phyloP scores from a whole-genome alignment of 768 basidiomycete genomes.

The Mycena metata region DNA sequence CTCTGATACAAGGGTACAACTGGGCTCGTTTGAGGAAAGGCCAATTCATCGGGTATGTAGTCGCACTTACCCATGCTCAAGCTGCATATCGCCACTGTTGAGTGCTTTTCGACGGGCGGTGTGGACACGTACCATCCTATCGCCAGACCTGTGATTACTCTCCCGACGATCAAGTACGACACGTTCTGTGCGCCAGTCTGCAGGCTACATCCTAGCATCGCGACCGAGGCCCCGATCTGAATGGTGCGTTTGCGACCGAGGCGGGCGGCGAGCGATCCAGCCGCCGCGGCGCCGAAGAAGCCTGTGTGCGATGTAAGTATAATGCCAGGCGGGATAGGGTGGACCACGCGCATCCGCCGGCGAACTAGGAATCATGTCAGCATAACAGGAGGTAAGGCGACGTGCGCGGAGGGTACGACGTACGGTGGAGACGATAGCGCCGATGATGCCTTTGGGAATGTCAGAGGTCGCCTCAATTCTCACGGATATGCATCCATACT shows the following conservation, averaged over 20 bases:
- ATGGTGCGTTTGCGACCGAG: constrained; percentile 66
- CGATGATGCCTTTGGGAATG: constrained; percentile 48
- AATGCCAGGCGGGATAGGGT: not conserved
- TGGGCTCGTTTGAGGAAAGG: constrained; percentile 48
- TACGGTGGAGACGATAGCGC: constrained; percentile 69
- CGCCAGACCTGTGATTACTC: constrained; percentile 61
- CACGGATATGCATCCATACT: constrained; percentile 25
- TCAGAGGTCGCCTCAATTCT: not conserved
- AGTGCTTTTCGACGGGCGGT: not conserved
- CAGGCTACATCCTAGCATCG: constrained; percentile 63
- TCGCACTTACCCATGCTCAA: constrained; percentile 30
- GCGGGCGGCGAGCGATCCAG: constrained; percentile 58
- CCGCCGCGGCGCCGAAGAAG: constrained; percentile 61
- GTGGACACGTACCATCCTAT: constrained; percentile 50
- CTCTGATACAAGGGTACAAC: constrained; percentile 68
- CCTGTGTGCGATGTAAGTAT: constrained; percentile 7
- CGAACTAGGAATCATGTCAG: constrained; percentile 20
- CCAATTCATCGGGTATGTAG: not conserved
- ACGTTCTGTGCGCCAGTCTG: constrained; percentile 62
- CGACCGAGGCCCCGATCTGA: constrained; percentile 63
- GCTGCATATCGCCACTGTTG: not conserved
- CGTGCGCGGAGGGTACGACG: constrained; percentile 56
- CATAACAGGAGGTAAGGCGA: not conserved
- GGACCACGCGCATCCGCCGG: constrained; percentile 33
- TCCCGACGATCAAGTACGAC: constrained; percentile 63